Evolutionary conservation across 1,284 basidiomycete genomes (phyloP).

Genomic region (Malassezia equina): DNA sequence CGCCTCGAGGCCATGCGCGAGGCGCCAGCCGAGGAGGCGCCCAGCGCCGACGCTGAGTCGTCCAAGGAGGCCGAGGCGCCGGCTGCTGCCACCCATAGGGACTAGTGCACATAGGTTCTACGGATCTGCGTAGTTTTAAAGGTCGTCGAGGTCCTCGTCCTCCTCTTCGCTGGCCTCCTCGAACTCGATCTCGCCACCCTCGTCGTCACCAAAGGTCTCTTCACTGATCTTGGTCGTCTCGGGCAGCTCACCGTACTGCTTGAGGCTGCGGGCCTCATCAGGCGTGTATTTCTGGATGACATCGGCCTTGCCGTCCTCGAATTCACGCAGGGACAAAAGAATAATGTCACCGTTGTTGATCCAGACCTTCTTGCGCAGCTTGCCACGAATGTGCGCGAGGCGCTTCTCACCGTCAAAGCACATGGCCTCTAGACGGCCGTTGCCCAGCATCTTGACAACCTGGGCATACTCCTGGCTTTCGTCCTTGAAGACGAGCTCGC

Average conservation of each 20-base stretch:
- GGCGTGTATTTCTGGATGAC: slow-evolving; percentile 98
- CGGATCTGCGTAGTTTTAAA: slow-evolving; percentile 11
- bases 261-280: slow-evolving; percentile 78
- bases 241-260: slow-evolving; percentile 93
- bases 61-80: neutral
- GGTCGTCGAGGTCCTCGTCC: slow-evolving; percentile 37
- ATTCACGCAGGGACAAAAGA: slow-evolving; percentile 88
- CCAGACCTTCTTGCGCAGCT: slow-evolving; percentile 99
- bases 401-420: slow-evolving; percentile 99
- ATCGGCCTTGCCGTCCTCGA: slow-evolving; percentile 98
- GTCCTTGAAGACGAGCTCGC: slow-evolving; percentile 96
- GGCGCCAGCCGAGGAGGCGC: neutral
- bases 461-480: slow-evolving; percentile 99
- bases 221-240: slow-evolving; percentile 99
- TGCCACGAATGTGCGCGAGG: slow-evolving; percentile 93
- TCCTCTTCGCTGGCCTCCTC: slow-evolving; percentile 46
- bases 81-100: neutral
- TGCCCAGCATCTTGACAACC: slow-evolving; percentile 96
- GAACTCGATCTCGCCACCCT: slow-evolving; percentile 48
- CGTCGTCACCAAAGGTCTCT: slow-evolving; percentile 86
- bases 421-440: slow-evolving; percentile 88
- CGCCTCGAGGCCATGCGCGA: slow-evolving; percentile 27
- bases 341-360: slow-evolving; percentile 98
- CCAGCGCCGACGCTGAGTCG: neutral
- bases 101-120: neutral